These are phyloP conservation scores for Pseudonectria buxi DNA, from an alignment of 2,329 filamentous ascomycete species.

Conservation along the genomic window DNA sequence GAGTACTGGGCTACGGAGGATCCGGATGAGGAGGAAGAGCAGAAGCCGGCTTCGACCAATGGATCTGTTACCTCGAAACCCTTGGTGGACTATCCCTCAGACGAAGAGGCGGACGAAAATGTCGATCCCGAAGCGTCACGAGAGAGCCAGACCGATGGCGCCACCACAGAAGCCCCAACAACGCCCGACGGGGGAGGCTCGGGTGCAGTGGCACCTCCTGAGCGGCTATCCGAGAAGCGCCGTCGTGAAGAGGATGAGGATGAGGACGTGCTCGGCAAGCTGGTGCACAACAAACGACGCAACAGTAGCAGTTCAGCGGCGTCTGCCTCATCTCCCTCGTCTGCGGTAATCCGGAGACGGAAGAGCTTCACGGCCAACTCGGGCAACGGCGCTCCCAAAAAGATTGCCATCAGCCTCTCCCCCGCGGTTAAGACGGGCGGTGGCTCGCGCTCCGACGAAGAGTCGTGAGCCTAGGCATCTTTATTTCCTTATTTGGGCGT, in stretches of 20 bases:
- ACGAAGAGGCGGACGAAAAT: constrained; percentile 61
- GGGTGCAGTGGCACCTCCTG: constrained; percentile 51
- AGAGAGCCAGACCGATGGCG: constrained; percentile 22
- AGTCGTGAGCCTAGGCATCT: constrained; percentile 24
- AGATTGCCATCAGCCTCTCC: constrained; percentile 54
- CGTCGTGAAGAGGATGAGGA: constrained; percentile 85
- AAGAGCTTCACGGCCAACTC: constrained; percentile 37
- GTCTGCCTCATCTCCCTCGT: constrained; percentile 30
- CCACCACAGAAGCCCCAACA: constrained; percentile 28
- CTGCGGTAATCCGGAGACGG: constrained; percentile 23
- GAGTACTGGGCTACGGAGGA: constrained; percentile 92
- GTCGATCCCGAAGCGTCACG: constrained; percentile 49
- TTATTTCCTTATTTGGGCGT: constrained; percentile 19
- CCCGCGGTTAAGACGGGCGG: constrained; percentile 37
- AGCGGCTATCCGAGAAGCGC: constrained; percentile 81
- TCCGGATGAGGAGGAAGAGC: constrained; percentile 67
- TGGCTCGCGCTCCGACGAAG: constrained; percentile 32
- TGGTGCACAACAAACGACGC: constrained; percentile 59
- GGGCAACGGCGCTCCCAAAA: constrained; percentile 38
- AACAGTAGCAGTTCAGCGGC: constrained; percentile 48
- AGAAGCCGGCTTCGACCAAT: constrained; percentile 43
- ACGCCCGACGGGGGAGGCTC: constrained; percentile 20
- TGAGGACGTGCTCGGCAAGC: constrained; percentile 82
- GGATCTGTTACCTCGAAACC: constrained; percentile 60
- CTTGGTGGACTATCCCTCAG: constrained; percentile 86